These are phyloP conservation scores for Teratosphaeria pseudoeucalypti DNA, from an alignment of 2,329 filamentous ascomycete species.

Conservation along the genomic window DNA sequence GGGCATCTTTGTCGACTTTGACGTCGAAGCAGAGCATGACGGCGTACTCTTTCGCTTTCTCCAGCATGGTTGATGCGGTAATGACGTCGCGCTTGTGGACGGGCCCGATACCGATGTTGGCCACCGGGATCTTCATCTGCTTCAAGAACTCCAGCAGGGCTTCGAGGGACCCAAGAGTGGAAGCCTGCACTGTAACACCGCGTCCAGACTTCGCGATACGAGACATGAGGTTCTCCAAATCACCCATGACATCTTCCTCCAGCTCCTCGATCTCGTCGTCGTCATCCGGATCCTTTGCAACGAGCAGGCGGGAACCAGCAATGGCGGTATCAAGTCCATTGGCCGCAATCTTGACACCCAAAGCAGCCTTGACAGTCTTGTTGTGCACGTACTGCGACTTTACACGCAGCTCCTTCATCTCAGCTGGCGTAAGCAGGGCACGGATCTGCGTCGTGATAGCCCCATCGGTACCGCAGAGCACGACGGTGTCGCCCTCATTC, in stretches of 20 bases:
- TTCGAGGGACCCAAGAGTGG: slow-evolving; percentile 92
- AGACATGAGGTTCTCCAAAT: slow-evolving; percentile 82
- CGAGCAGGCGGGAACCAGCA: slow-evolving; percentile 85
- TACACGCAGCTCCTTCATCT: slow-evolving; percentile 85
- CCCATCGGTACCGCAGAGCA: slow-evolving; percentile 93
- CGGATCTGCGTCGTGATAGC: slow-evolving; percentile 91
- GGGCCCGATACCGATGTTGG: slow-evolving; percentile 92
- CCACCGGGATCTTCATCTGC: slow-evolving; percentile 91
- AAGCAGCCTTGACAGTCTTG: slow-evolving; percentile 95
- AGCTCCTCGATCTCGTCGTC: slow-evolving; percentile 67
- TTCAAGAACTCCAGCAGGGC: slow-evolving; percentile 93
- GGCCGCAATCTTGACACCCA: slow-evolving; percentile 97
- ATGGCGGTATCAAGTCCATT: slow-evolving; percentile 94
- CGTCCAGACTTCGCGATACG: slow-evolving; percentile 85
- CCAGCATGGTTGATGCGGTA: slow-evolving; percentile 85
- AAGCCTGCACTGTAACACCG: slow-evolving; percentile 94
- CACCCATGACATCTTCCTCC: slow-evolving; percentile 90
- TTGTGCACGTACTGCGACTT: slow-evolving; percentile 98
- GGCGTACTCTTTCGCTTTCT: slow-evolving; percentile 90
- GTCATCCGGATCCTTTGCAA: slow-evolving; percentile 89
- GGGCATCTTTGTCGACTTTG: slow-evolving; percentile 95
- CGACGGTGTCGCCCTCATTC: slow-evolving; percentile 85
- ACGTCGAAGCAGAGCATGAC: slow-evolving; percentile 99
- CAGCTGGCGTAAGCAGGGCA: slow-evolving; percentile 83
- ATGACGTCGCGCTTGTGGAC: slow-evolving; percentile 98